Evolutionary conservation across 164 flowering plant genomes (phyloP).

Genomic region (Magnolia kwangsiensis): DNA sequence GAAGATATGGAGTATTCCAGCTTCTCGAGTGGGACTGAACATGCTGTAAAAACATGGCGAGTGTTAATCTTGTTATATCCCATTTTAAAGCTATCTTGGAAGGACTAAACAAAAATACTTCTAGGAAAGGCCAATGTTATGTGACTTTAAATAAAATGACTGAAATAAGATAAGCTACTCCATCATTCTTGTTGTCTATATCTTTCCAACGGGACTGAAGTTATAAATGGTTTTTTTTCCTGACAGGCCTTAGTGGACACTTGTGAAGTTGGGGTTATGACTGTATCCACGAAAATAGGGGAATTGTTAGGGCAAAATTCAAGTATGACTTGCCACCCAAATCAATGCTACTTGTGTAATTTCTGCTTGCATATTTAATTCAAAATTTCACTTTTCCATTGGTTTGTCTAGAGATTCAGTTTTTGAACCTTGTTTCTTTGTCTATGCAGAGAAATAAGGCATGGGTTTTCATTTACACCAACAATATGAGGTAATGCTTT

Average conservation of each 20-base stretch:
- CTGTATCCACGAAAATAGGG: no score
- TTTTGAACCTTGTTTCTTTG: no score
- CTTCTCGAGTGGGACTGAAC: slow-evolving; percentile 81
- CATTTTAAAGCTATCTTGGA: not conserved
- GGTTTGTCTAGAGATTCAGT: no score
- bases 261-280: slow-evolving; percentile 84
- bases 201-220: not conserved
- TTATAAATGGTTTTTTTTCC: slow-evolving; percentile 13
- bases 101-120: not conserved
- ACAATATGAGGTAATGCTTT: no score
- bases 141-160: not conserved
- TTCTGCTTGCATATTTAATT: no score
- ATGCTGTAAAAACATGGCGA: slow-evolving; percentile 95
- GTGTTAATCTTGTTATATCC: slow-evolving; percentile 15
- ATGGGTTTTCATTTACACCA: no score
- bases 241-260: slow-evolving; percentile 54
- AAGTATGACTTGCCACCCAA: no score
- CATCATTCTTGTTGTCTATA: not conserved
- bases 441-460: no score
- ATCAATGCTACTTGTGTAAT: no score
- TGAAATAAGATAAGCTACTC: no score
- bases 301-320: no score
- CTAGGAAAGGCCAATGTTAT: not conserved
- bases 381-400: no score
- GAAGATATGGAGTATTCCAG: slow-evolving; percentile 82